Base-by-base conservation (phyloP, 108 stramenopile species). In the Bacterosira constricta region DNA sequence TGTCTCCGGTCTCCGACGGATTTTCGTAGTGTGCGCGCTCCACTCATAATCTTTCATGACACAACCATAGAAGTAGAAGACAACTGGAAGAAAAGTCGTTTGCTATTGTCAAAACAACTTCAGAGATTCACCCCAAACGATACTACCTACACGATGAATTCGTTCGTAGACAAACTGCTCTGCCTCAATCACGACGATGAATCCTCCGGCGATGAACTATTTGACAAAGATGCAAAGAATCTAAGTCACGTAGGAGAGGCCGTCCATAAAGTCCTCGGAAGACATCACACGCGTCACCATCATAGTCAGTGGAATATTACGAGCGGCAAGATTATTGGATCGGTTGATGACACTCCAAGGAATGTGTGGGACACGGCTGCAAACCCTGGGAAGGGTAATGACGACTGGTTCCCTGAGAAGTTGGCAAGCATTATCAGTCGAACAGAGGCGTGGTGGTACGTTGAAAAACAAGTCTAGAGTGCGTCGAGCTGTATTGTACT, bases 221-320 rank as follows among this genome's bases (percentile, higher is more conserved):
- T 79, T 58, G 87, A 88, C 50, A 59, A 47, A 10, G 77, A 77
- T 53, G 85, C 85, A 12, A 64, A 18, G 6, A 23, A 51, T 30
- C 75, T 88, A 29, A 77, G 74, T 5, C 41, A 84, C 35, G 81
- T 88, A 4, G 85, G 85, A 7, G 46, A 21, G 0, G 80, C 87
- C 4, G 83, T 77, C 20, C 83, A 88, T 57, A 57, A 88, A 51
- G 70, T 55, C 23, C 73, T 88, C 6, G 72, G 83, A 15, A 68
- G 51, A 23, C 58, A 84, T 23, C 85, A 88, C 69, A 79, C 71
- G 46, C 69, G 73, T 39, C 74, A 83, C 27, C 85, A 86, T 42
- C 76, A 84, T 37, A 73, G 54, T 54, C 57, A 84, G 51, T 88
- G 87, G 87, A 88, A 88, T 58, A 85, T 88, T 1, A 88, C 87